Evolutionary conservation across 2,329 filamentous ascomycete genomes (phyloP), one percentile per base, ranked within the genome.

Genomic region (Penicillium hordei): DNA sequence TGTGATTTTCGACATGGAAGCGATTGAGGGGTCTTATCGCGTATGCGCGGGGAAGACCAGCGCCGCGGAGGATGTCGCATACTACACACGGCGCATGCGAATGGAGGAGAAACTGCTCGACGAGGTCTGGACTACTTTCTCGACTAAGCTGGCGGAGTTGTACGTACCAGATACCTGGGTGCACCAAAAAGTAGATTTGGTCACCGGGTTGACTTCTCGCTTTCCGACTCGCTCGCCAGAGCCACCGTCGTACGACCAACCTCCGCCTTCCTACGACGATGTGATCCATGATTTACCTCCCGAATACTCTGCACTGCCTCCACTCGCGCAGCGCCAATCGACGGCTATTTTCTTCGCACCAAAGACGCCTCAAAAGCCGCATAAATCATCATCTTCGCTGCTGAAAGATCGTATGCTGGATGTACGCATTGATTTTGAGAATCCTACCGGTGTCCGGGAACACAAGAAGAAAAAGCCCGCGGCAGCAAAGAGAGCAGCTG

Each of bases 241-340:
- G 12, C 63, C 57, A 9, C 62, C 58, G 9, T 62, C 31, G 52
- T 69, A 71, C 60, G 63, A 58, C 23, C 45, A 54, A 25, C 64
- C 67, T 9, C 72, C 72, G 17, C 72, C 73, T 13, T 60, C 72
- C 21, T 75, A 75, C 54, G 59, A 68, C 23, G 69, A 75, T 55
- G 72, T 65, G 19, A 50, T 71, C 29, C 57, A 50, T 40, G 72
- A 76, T 58, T 61, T 72, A 13, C 73, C 73, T 40, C 73, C 73
- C 7, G 69, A 70, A 57, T 75, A 75, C 52, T 61, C 63, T 42
- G 54, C 58, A n/a, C 40, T 68, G 23, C 67, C 70, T 19, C 63
- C 63, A 5, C 53, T 70, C n/a, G 72, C 72, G 15, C 60, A 67
- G 40, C 63, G 60, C 25, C 69, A 65, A 56, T 48, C 52, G 4